Evolutionary conservation across 129 eudicot species (phyloP).

Genomic region (Erigeron canadensis): DNA sequence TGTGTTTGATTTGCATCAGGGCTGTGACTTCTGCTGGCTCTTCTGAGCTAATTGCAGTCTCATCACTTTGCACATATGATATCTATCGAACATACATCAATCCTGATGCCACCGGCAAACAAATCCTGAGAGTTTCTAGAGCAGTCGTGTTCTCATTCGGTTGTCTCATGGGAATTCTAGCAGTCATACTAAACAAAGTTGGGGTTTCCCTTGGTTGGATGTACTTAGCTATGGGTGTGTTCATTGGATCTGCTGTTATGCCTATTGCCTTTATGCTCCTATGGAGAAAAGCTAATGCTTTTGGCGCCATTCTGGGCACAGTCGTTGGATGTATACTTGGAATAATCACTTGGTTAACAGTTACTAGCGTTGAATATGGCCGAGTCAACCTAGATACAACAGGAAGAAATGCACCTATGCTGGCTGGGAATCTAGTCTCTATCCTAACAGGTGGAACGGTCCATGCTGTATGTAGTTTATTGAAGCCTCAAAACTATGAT

Average conservation of each 20-base stretch:
- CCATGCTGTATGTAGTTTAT: slow-evolving; percentile 72
- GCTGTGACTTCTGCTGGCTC: slow-evolving; percentile 99
- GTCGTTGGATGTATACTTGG: slow-evolving; percentile 69
- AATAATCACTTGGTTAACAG: slow-evolving; percentile 70
- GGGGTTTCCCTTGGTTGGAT: slow-evolving; percentile 95
- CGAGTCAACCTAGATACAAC: slow-evolving; percentile 86
- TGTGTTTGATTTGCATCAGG: slow-evolving; percentile 45
- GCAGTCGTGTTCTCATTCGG: slow-evolving; percentile 69
- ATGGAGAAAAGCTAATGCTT: slow-evolving; percentile 86
- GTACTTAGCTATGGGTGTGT: slow-evolving; percentile 98
- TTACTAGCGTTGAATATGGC: slow-evolving; percentile 78
- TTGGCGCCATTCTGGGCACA: slow-evolving; percentile 82
- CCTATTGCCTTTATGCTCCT: slow-evolving; percentile 94
- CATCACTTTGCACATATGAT: slow-evolving; percentile 95
- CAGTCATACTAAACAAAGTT: slow-evolving; percentile 86
- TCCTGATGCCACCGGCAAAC: slow-evolving; percentile 90
- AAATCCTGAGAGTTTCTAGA: slow-evolving; percentile 86
- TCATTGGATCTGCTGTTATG: slow-evolving; percentile 93
- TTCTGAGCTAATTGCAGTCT: slow-evolving; percentile 90
- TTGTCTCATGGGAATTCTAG: slow-evolving; percentile 91
- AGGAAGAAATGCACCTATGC: slow-evolving; percentile 96
- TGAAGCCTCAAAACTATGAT: slow-evolving; percentile 81
- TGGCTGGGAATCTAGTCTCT: slow-evolving; percentile 93
- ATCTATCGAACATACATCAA: slow-evolving; percentile 90
- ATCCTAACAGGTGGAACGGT: slow-evolving; percentile 77